Percentiles rank a stretch among this genome's conserved stretches.
Evolutionary conservation across 306 rosid genomes (phyloP).

Genomic region (Trichosanthes truncata): DNA sequence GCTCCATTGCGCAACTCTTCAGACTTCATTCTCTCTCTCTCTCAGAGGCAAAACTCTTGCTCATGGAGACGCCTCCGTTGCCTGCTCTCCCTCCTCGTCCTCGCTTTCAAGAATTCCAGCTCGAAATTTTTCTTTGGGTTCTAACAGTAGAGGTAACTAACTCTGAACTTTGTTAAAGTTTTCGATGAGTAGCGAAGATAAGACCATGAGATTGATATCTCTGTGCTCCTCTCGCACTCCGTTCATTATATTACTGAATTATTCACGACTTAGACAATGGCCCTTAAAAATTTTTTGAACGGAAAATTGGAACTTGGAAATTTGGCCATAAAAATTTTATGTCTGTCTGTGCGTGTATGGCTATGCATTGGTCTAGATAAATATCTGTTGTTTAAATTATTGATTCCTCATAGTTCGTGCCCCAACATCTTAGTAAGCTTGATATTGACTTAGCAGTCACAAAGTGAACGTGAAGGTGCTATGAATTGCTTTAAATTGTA

Average conservation of each 20-base stretch:
- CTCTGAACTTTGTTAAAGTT: not conserved
- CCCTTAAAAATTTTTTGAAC: not conserved
- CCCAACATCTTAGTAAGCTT: not conserved
- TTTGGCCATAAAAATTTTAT: not conserved
- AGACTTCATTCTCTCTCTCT: conserved; percentile 18
- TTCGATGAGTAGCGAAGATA: not conserved
- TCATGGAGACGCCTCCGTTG: conserved; percentile 12
- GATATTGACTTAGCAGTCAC: not conserved
- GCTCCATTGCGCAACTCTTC: conserved; percentile 25
- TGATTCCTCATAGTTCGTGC: not conserved
- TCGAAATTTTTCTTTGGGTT: conserved; percentile 9
- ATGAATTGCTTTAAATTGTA: not conserved
- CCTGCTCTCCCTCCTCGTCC: not conserved
- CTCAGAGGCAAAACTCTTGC: conserved; percentile 8
- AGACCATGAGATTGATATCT: not conserved
- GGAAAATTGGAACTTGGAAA: not conserved
- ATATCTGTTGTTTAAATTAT: not conserved
- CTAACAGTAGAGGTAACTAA: conserved; percentile 28
- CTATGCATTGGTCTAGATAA: not conserved
- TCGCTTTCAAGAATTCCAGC: conserved; percentile 13
- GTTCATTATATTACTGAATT: not conserved
- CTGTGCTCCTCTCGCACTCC: not conserved
- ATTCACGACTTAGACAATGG: not conserved
- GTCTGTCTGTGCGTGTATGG: not conserved
- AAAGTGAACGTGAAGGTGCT: not conserved